These are phyloP conservation scores for Metarhizium robertsii DNA, from an alignment of 2,329 filamentous ascomycete genomes.

Conservation along the genomic window DNA sequence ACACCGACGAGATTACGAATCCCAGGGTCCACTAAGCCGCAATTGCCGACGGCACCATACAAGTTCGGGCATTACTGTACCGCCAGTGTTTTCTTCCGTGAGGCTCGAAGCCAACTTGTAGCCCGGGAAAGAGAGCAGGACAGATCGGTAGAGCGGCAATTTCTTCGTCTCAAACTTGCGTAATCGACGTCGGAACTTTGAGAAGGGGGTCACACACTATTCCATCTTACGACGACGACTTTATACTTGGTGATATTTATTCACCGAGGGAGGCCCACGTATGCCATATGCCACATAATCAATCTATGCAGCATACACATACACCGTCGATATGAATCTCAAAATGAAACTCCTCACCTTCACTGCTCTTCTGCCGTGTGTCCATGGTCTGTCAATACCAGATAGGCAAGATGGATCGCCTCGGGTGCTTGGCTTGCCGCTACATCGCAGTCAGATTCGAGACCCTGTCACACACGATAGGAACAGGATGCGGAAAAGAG, in stretches of 20 bases:
- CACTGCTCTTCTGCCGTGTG: background rate
- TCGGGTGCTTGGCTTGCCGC: conserved; percentile 36
- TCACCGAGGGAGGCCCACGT: background rate
- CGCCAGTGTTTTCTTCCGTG: background rate
- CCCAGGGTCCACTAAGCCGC: background rate
- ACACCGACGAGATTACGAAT: conserved; percentile 1
- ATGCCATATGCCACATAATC: background rate
- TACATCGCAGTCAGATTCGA: conserved; percentile 25
- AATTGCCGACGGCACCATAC: background rate
- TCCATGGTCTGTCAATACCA: conserved; percentile 16
- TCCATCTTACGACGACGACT: background rate
- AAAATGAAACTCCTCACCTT: conserved; percentile 16
- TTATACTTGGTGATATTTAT: background rate
- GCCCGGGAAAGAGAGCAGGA: background rate
- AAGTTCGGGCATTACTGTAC: background rate
- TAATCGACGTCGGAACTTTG: background rate
- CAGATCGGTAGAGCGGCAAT: background rate
- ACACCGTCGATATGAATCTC: conserved; percentile 25
- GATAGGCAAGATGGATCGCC: conserved; percentile 23
- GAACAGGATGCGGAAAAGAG: conserved; percentile 23
- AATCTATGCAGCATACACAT: background rate
- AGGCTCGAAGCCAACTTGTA: background rate
- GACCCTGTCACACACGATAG: conserved; percentile 37
- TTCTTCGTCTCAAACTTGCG: background rate
- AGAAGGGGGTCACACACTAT: background rate